Base-by-base conservation (phyloP, 805 yeast species). In the Lipomyces starkeyi region DNA sequence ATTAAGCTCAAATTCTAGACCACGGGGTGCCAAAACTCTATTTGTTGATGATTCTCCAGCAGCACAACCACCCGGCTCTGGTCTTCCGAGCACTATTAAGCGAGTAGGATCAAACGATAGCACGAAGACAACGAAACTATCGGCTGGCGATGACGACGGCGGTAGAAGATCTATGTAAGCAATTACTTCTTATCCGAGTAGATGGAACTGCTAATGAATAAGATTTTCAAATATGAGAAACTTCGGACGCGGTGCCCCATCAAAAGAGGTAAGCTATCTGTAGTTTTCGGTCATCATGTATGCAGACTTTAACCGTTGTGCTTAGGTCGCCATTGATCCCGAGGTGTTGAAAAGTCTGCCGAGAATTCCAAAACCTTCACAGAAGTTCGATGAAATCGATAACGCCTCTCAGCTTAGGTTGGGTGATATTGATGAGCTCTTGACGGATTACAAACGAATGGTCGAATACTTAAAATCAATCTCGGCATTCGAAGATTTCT, bases 361-460 rank as follows among this genome's bases (percentile, higher is more conserved):
- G 17, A 65, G 60, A 34, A 9, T 68, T 3, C 56, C 65, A 5
- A 29, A 55, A 22, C 67, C 71, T n/a, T 40, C 62, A 32, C 40
- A 49, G n/a, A 58, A 63, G 43, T 63, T 63, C 37, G 55, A 35
- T 11, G 35, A 17, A 7, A 3, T 66, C 11, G 54, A 63, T 1
- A 77, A 77, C 29, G 73, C 77, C 11, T 79, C 76, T 27, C 64
- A 74, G 29, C 72, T 81, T 25, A 77, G 77, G n/a, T 53, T 79
- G 20, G 74, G 75, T 1, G 83, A 81, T 25, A 74, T 81, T 20
- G 73, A 73, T 43, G 75, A 70, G 29, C 74, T 81, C 32, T 75
- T 79, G 55, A 63, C 70, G 4, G 84, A 81, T 64, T 81, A 81
- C 69, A 76, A 76, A 56, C 75, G 80, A 13, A 73, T 81, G 47